Conservation (phyloP, 176 grass and related monocot genomes). For the Juncus inflexus region DNA sequence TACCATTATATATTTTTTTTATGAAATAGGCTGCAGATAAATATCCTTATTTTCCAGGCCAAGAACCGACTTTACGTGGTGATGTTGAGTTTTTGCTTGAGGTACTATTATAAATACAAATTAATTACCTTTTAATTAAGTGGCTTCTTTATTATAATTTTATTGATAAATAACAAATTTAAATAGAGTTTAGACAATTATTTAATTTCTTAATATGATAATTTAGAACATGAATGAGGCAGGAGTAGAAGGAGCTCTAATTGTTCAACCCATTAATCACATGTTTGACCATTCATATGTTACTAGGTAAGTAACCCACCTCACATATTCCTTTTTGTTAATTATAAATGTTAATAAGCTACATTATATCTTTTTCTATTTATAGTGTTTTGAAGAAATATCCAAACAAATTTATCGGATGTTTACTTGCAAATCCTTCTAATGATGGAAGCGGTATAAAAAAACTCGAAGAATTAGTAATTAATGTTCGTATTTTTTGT, state of each 20-base stretch:
- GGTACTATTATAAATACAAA: slow-evolving; percentile 33
- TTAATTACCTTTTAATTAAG: neutral
- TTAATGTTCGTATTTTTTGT: slow-evolving; percentile 34
- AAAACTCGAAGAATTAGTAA: slow-evolving; percentile 67
- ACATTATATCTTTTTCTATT: neutral
- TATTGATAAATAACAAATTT: neutral
- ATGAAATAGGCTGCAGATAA: slow-evolving; percentile 41
- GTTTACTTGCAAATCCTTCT: slow-evolving; percentile 84
- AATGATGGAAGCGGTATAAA: slow-evolving; percentile 70
- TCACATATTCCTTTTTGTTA: neutral
- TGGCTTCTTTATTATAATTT: neutral
- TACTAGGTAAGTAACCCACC: slow-evolving; percentile 44
- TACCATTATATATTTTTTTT: neutral
- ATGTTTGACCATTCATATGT: slow-evolving; percentile 87
- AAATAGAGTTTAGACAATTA: neutral
- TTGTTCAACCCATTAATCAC: slow-evolving; percentile 89
- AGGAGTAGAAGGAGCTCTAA: slow-evolving; percentile 71
- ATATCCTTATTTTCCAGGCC: slow-evolving; percentile 64
- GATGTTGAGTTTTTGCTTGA: slow-evolving; percentile 74
- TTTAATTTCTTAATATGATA: neutral
- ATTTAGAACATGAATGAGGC: slow-evolving; percentile 71
- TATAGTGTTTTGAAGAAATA: slow-evolving; percentile 77
- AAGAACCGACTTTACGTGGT: slow-evolving; percentile 69
- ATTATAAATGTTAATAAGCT: neutral
- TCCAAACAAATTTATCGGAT: slow-evolving; percentile 83